Conservation (phyloP, 208 protist genomes). For the Lotmaria passim region DNA sequence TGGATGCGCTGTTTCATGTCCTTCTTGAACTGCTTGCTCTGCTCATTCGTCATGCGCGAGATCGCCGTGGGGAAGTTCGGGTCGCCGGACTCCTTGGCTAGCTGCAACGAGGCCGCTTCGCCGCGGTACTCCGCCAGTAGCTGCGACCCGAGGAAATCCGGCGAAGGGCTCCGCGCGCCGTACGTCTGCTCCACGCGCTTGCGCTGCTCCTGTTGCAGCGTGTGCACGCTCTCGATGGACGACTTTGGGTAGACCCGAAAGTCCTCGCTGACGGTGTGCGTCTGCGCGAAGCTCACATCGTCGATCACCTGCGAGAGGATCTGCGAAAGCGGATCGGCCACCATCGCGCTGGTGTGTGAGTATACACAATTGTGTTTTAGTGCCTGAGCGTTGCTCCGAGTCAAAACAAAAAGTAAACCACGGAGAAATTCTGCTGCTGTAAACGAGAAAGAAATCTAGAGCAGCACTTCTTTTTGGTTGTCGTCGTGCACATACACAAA, state of each 20-base stretch:
- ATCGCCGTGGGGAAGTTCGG: conserved; percentile 42
- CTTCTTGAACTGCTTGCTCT: conserved; percentile 82
- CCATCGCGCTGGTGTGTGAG: conserved; percentile 14
- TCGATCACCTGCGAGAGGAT: conserved; percentile 51
- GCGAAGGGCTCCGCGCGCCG: conserved; percentile 52
- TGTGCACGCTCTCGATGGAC: conserved; percentile 68
- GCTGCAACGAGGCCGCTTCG: conserved; percentile 67
- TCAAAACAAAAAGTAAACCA: not conserved
- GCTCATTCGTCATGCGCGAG: conserved; percentile 52
- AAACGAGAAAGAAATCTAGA: too few species aligned
- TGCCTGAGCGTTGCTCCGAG: too few species aligned
- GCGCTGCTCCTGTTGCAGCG: conserved; percentile 79
- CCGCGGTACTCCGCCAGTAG: conserved; percentile 76
- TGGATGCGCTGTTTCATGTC: conserved; percentile 91
- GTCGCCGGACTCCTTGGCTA: conserved; percentile 57
- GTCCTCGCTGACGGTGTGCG: conserved; percentile 74
- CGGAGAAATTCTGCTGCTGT: too few species aligned
- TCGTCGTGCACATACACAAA: too few species aligned
- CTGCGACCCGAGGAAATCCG: conserved; percentile 67
- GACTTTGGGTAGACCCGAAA: conserved; percentile 72
- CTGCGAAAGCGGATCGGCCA: conserved; percentile 24
- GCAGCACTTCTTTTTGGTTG: too few species aligned
- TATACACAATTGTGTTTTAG: not conserved
- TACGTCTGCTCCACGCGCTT: conserved; percentile 74
- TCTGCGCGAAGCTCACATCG: conserved; percentile 77